Percentiles rank a stretch among this genome's conserved stretches.
Evolutionary conservation across 2,329 filamentous ascomycete genomes (phyloP).

Genomic region (Colletotrichum noveboracense): DNA sequence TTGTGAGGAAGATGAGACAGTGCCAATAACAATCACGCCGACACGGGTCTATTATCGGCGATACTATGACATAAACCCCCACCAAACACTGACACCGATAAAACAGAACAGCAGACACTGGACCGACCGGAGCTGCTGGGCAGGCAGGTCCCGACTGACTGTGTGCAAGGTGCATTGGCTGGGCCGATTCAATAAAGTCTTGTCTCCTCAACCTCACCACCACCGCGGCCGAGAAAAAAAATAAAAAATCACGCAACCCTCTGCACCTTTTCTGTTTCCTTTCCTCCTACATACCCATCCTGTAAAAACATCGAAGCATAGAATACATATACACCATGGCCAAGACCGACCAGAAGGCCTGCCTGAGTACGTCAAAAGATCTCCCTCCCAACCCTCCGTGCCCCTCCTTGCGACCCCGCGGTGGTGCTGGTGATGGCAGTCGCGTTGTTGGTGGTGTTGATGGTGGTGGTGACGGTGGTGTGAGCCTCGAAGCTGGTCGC

Average conservation of each 20-base stretch:
- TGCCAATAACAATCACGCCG: background rate
- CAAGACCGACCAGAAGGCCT: constrained; percentile 64
- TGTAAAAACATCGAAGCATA: constrained; percentile 6
- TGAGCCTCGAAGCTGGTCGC: background rate
- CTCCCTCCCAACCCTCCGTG: constrained; percentile 33
- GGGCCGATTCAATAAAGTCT: constrained; percentile 17
- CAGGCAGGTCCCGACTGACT: background rate
- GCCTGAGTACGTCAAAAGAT: constrained; percentile 60
- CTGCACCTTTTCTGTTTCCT: background rate
- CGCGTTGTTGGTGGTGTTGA: background rate
- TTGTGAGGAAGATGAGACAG: too few relatives aligned
- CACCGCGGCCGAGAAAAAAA: constrained; percentile 20
- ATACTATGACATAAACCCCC: constrained; percentile 21
- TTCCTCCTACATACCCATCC: background rate
- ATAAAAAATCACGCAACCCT: constrained; percentile 36
- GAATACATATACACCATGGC: constrained; percentile 44
- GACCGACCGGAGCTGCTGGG: background rate
- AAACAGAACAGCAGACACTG: constrained; percentile 7
- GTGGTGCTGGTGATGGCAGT: background rate
- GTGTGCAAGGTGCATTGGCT: constrained; percentile 11
- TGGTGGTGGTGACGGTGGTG: background rate
- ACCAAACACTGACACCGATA: constrained; percentile 18
- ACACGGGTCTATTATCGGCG: constrained; percentile 15
- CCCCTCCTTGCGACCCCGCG: constrained; percentile 19
- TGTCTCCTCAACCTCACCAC: constrained; percentile 27